A percentile compares a stretch with the other conserved stretches of the same genome.
Evolutionary conservation across 2,329 filamentous ascomycete species (phyloP).

Genomic region (Ceratocystis albifundus): DNA sequence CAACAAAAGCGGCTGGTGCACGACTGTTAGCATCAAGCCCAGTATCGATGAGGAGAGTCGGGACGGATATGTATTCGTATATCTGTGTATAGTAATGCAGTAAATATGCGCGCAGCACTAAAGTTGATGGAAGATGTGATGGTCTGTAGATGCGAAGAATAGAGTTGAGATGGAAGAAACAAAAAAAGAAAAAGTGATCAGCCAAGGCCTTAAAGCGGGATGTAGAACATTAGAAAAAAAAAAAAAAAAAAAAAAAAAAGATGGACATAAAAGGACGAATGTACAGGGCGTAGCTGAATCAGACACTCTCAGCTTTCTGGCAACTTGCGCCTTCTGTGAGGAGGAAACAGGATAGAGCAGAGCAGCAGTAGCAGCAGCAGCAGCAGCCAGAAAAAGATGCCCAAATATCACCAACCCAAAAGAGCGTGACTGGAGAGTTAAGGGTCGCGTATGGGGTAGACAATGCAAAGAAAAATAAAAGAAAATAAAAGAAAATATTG

Average conservation of each 20-base stretch:
- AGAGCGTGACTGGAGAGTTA: neutral
- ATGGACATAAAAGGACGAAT: neutral
- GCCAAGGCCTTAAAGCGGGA: neutral
- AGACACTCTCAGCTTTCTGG: neutral
- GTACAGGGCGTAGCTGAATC: neutral
- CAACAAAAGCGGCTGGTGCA: neutral
- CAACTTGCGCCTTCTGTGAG: neutral
- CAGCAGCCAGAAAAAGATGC: neutral
- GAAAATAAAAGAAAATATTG: no score
- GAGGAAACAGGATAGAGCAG: neutral
- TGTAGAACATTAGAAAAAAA: neutral
- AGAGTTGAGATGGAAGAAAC: neutral
- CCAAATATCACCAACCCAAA: slow-evolving; percentile 9
- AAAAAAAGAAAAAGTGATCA: neutral
- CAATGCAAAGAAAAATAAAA: no score
- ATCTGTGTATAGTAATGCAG: neutral
- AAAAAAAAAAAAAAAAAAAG: no score
- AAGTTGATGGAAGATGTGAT: neutral
- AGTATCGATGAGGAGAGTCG: neutral
- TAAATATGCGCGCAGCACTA: neutral
- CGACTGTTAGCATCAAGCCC: neutral
- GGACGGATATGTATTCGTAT: neutral
- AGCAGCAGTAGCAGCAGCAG: no score
- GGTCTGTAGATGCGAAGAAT: neutral
- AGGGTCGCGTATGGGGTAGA: neutral